A percentile compares a stretch with the other conserved stretches of the same genome.
These are phyloP conservation scores for Salix arbutifolia DNA, from an alignment of 345 rosid species.

Conservation along the genomic window DNA sequence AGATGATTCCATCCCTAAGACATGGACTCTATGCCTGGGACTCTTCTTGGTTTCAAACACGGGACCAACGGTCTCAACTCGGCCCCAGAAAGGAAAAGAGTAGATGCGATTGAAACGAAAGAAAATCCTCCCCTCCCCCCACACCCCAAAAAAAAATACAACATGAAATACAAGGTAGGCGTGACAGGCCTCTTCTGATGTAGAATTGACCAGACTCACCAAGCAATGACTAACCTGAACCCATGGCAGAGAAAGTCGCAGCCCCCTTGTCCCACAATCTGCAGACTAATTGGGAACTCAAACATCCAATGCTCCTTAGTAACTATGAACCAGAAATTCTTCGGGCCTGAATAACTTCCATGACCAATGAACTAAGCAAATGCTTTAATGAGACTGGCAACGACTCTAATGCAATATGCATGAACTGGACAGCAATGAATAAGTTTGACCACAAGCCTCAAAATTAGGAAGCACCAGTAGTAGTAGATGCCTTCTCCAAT, in stretches of 20 bases:
- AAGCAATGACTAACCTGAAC: conserved; percentile 3
- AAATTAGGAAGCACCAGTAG: conserved; percentile 37
- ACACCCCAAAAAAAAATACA: neutral
- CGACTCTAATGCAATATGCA: conserved; percentile 19
- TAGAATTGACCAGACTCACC: conserved; percentile 12
- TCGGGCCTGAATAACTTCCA: neutral
- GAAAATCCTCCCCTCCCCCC: neutral
- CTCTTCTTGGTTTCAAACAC: neutral
- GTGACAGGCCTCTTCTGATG: conserved; percentile 9
- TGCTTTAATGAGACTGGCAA: conserved; percentile 17
- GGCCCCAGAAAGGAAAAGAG: neutral
- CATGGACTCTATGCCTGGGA: neutral
- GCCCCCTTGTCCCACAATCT: neutral
- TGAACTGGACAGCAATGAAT: conserved; percentile 19
- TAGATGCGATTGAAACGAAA: neutral
- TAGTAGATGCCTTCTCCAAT: conserved; percentile 61
- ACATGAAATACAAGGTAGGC: neutral
- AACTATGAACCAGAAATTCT: conserved; percentile 1
- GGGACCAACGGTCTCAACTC: neutral
- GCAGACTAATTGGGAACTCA: neutral
- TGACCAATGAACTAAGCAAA: conserved; percentile 21
- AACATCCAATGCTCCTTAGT: neutral
- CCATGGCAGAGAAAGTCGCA: neutral
- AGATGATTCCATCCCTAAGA: conserved; percentile 5
- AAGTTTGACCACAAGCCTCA: neutral